Base-by-base conservation (phyloP, 192 early-diverging fungal species). In the Coemansia sp. region DNA sequence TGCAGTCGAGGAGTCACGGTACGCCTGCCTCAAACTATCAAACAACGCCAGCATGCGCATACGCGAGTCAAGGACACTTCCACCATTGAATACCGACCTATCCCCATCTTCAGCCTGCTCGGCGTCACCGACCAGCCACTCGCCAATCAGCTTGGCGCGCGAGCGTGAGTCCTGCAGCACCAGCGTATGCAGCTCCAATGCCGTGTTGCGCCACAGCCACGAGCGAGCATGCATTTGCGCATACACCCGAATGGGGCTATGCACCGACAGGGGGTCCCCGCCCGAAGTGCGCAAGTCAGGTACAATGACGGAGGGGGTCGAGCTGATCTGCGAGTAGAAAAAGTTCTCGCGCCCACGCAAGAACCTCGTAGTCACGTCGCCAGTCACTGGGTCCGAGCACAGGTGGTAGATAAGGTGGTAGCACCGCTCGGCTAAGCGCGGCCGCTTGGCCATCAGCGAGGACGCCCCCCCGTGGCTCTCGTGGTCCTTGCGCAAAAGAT, bases 181-280 rank as follows among this genome's bases (percentile, higher is more conserved):
- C 9, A 89, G 87, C 32, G 84, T 76, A 64, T 95, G 94, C 37
- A 99, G 82, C 69, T 99, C 97, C 19, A 99, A 75, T 2, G 96
- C 94, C 15, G 94, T 70, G 23, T 89, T 82, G 62, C 92, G 90
- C 86, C 98, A 86, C 11, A 97, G 82, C 95, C 95, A 99, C 0
- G 97, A 87, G 14, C 94, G 90, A 45, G 93, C 91, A 66, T 95
- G 88, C 55, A 99, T 82, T 64, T 87, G 85, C 12, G 89, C 82
- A 63, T 77, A 70, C 15, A 73, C 73, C 10, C 55, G 57, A 29
- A 67, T 61, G 10, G 72, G 67, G 41, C 48, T 72, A 59, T 75
- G 68, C 60, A 75, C 58, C 19, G 46, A 50, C 46, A 23, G 9
- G 0, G 46, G n/a, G 19, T 10, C 8, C 19, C 5, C 11, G 21